Conservation (phyloP, 192 early-diverging fungal genomes). For the Pilobolus umbonatus region DNA sequence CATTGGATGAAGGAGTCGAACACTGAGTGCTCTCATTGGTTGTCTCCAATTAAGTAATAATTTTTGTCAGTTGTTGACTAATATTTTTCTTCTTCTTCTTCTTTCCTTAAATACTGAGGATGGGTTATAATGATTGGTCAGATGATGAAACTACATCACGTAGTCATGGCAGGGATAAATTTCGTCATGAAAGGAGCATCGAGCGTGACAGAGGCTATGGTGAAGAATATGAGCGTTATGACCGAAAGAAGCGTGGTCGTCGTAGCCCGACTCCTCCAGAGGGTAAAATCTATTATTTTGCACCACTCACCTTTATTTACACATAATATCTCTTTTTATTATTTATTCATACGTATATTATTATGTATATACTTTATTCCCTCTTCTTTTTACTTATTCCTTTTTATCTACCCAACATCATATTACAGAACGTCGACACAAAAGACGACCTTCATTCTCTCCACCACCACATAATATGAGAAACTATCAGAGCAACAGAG, state of each 20-base stretch:
- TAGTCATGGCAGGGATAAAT: constrained; percentile 31
- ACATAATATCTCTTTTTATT: neutral
- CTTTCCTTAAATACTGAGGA: neutral
- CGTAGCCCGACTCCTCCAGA: constrained; percentile 32
- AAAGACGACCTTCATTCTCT: constrained; percentile 15
- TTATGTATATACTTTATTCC: neutral
- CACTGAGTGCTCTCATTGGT: too few relatives aligned
- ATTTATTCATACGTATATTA: neutral
- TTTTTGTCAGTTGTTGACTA: constrained; percentile 1
- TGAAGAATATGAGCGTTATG: constrained; percentile 26
- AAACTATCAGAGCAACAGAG: neutral
- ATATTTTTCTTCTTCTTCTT: constrained; percentile 7
- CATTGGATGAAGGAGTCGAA: too few relatives aligned
- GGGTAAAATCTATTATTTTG: constrained; percentile 20
- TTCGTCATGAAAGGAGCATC: constrained; percentile 31
- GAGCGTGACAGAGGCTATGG: constrained; percentile 19
- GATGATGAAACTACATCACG: constrained; percentile 31
- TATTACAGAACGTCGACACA: constrained; percentile 8
- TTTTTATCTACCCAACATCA: neutral
- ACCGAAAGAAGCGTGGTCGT: constrained; percentile 24
- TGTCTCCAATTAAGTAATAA: neutral
- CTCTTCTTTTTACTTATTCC: neutral
- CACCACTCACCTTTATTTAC: neutral
- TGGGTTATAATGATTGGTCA: constrained; percentile 27
- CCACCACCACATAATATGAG: constrained; percentile 13